These are phyloP conservation scores for Pichia sp. DNA, from an alignment of 1,139 yeast genomes.

Conservation along the genomic window DNA sequence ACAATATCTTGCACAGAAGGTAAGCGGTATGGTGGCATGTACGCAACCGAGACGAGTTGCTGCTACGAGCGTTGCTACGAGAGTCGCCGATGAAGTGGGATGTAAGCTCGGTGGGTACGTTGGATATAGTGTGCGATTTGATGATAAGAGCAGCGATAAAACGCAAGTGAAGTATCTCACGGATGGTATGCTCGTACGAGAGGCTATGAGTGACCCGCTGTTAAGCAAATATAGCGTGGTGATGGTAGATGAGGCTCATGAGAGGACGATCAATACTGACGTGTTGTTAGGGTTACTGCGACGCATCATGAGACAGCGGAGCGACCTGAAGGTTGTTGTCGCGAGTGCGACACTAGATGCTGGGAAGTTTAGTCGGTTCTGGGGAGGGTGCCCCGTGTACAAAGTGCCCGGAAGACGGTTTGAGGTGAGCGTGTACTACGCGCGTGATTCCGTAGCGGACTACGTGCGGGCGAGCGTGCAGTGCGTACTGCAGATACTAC, in stretches of 20 bases:
- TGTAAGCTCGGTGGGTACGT: conserved; percentile 67
- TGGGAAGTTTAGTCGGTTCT: conserved; percentile 69
- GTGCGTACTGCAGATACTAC: conserved; percentile 80
- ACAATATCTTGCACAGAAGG: conserved; percentile 79
- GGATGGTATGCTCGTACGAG: conserved; percentile 89
- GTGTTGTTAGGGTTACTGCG: conserved; percentile 77
- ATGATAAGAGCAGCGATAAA: conserved; percentile 55
- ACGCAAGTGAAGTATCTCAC: conserved; percentile 84
- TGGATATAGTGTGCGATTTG: conserved; percentile 85
- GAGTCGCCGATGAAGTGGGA: conserved; percentile 87
- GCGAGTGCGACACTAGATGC: conserved; percentile 97
- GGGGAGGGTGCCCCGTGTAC: conserved; percentile 77
- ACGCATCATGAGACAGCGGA: conserved; percentile 55
- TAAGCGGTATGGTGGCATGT: conserved; percentile 56
- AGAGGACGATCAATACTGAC: conserved; percentile 88
- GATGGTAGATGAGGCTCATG: conserved; percentile 97
- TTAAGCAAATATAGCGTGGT: conserved; percentile 65
- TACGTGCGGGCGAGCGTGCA: conserved; percentile 84
- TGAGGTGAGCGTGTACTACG: conserved; percentile 83
- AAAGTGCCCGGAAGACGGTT: conserved; percentile 84
- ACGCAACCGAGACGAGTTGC: conserved; percentile 97
- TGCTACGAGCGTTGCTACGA: conserved; percentile 84
- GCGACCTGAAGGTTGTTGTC: conserved; percentile 65
- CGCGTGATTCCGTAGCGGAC: conserved; percentile 84
- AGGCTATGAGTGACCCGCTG: conserved; percentile 71